A percentile compares a stretch with the other conserved stretches of the same genome.
Conservation (phyloP, 202 grass and related monocot genomes). For the Tripidium arundinaceum region DNA sequence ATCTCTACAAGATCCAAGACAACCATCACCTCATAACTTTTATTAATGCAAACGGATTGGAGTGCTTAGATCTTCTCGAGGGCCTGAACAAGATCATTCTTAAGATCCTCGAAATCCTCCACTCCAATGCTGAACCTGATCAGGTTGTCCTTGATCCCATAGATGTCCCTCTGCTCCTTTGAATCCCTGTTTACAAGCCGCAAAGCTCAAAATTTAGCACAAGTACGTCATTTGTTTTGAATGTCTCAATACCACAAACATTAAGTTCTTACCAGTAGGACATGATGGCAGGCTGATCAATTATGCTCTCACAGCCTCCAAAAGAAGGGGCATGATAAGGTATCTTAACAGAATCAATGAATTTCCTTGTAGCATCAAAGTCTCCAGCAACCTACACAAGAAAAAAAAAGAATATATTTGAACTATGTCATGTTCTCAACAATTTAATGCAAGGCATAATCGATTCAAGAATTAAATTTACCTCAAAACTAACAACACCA, state of each 20-base stretch:
- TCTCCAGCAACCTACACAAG: constrained; percentile 34
- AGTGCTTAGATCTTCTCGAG: constrained; percentile 64
- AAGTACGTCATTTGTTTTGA: background rate
- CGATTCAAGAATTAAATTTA: too few relatives aligned
- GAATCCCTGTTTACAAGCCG: constrained; percentile 65
- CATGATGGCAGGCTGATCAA: constrained; percentile 97
- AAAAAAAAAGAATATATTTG: background rate
- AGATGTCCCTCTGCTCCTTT: constrained; percentile 73
- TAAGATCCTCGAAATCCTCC: constrained; percentile 88
- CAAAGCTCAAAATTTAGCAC: background rate
- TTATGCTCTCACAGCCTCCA: constrained; percentile 95
- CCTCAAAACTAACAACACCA: too few relatives aligned
- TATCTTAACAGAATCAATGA: constrained; percentile 96
- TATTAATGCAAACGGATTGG: background rate
- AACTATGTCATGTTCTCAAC: too few relatives aligned
- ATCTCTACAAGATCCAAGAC: background rate
- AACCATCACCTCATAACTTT: constrained; percentile 16
- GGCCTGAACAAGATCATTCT: constrained; percentile 86
- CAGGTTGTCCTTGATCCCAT: constrained; percentile 96
- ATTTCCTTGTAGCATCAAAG: constrained; percentile 69
- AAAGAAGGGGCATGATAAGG: constrained; percentile 93
- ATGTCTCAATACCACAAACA: background rate
- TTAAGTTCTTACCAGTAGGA: constrained; percentile 76
- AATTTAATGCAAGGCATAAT: too few relatives aligned
- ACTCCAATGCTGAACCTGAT: constrained; percentile 98